Evolutionary conservation across 176 grass and related monocot species (phyloP).

Genomic region (Miscanthus lutarioriparius): DNA sequence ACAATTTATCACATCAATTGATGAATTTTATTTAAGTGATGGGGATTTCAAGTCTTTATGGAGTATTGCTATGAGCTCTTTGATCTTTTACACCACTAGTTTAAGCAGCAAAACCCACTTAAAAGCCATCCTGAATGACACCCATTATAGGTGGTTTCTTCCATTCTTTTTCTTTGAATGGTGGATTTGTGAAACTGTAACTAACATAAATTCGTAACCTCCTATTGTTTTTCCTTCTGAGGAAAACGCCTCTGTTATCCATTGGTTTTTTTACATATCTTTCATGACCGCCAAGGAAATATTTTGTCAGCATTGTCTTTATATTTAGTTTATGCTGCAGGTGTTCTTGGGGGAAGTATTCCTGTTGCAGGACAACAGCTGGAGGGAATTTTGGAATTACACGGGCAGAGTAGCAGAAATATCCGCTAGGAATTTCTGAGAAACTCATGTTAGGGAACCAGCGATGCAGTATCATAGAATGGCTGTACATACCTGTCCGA

Average conservation of each 20-base stretch:
- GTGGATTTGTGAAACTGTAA: background rate
- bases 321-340: slow-evolving; percentile 30
- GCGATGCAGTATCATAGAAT: slow-evolving; percentile 15
- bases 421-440: background rate
- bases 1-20: background rate
- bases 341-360: slow-evolving; percentile 9
- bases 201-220: background rate
- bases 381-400: background rate
- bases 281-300: background rate
- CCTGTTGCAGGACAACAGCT: background rate
- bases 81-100: background rate
- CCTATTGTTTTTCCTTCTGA: background rate
- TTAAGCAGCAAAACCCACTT: background rate
- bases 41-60: slow-evolving; percentile 12
- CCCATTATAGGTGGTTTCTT: background rate
- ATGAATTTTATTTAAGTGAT: background rate
- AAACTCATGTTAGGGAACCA: background rate
- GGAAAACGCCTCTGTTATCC: background rate
- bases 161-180: background rate
- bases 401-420: background rate
- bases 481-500: background rate
- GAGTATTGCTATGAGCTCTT: background rate
- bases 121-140: background rate
- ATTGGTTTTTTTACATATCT: background rate
- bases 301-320: background rate